A percentile compares a stretch with the other conserved stretches of the same genome.
Conservation (phyloP, 2,329 filamentous ascomycete species). For the Clarireedia homoeocarpa region DNA sequence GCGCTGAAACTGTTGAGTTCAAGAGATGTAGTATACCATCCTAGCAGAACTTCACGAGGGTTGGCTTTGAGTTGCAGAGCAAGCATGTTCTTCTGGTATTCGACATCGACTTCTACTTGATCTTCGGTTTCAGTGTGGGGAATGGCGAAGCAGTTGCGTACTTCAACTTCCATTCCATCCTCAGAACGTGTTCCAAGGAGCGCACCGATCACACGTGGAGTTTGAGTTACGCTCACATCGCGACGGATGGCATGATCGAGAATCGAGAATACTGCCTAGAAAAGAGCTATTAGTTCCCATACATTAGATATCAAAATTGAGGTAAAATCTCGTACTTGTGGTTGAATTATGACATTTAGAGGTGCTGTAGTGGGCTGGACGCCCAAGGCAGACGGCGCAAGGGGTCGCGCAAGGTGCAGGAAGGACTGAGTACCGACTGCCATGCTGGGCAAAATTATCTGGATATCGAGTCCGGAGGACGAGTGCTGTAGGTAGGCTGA, state of each 20-base stretch:
- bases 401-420: conserved; percentile 87
- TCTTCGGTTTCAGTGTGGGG: conserved; percentile 97
- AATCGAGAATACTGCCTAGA: conserved; percentile 64
- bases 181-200: conserved; percentile 88
- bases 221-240: conserved; percentile 55
- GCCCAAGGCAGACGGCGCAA: conserved; percentile 73
- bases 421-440: conserved; percentile 71
- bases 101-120: conserved; percentile 98
- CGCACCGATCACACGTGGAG: conserved; percentile 93
- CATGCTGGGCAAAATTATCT: conserved; percentile 54
- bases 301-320: background rate
- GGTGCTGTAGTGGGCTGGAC: conserved; percentile 82
- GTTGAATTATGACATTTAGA: conserved; percentile 89
- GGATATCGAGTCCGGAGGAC: conserved; percentile 6
- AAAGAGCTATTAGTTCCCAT: conserved; percentile 15
- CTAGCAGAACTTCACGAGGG: conserved; percentile 87
- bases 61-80: conserved; percentile 88
- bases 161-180: conserved; percentile 94
- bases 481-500: background rate
- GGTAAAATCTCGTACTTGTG: conserved; percentile 58
- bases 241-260: conserved; percentile 91
- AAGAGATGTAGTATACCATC: conserved; percentile 96
- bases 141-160: conserved; percentile 94
- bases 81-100: conserved; percentile 99
- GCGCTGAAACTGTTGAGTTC: conserved; percentile 98